phyloP scores from a whole-genome alignment of 176 grass and related monocot genomes.

The Cocos nucifera region DNA sequence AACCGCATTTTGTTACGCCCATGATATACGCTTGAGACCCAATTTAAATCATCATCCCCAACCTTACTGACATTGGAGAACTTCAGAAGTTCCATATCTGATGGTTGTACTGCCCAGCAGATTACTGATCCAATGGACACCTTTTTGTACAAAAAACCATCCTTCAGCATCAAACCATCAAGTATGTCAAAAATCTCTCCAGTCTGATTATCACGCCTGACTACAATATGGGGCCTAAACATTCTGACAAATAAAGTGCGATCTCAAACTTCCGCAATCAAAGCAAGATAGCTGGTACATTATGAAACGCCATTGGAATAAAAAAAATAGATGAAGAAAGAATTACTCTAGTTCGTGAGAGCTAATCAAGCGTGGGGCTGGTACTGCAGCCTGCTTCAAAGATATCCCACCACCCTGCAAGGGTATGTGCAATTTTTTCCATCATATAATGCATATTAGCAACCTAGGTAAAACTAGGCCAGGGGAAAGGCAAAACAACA shows the following conservation, averaged over 20 bases:
- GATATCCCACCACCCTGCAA: constrained; percentile 85
- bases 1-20: constrained; percentile 41
- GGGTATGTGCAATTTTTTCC: neutral
- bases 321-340: neutral
- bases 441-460: neutral
- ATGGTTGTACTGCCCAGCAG: constrained; percentile 76
- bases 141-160: constrained; percentile 84
- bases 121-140: constrained; percentile 83
- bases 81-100: constrained; percentile 62
- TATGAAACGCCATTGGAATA: neutral
- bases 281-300: neutral
- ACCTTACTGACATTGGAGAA: constrained; percentile 60
- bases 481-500: no score
- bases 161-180: constrained; percentile 87
- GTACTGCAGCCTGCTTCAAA: constrained; percentile 63
- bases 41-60: constrained; percentile 57
- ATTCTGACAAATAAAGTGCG: constrained; percentile 23
- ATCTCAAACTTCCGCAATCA: no score
- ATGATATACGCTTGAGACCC: constrained; percentile 61
- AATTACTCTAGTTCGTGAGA: constrained; percentile 90
- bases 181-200: constrained; percentile 86
- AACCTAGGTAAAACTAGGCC: no score
- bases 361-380: constrained; percentile 66
- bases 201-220: constrained; percentile 63
- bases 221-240: constrained; percentile 79